Conservation (phyloP, 2,329 filamentous ascomycete genomes). For the Capronia americana region DNA sequence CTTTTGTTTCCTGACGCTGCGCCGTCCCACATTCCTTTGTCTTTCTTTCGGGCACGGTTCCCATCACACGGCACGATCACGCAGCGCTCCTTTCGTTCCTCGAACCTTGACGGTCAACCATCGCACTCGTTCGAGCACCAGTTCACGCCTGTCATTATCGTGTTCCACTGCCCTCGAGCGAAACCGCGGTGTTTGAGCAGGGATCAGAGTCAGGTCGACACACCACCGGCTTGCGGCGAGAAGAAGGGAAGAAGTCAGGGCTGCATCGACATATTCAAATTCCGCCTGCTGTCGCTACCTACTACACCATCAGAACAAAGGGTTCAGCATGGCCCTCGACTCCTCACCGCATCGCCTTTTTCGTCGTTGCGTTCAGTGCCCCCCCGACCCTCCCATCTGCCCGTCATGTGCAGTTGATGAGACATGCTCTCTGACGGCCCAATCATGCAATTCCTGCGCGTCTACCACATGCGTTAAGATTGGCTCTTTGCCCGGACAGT, state of each 20-base stretch:
- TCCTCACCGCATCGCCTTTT: slow-evolving; percentile 52
- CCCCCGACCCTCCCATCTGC: slow-evolving; percentile 60
- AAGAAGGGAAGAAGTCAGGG: not conserved
- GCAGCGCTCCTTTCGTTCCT: slow-evolving; percentile 17
- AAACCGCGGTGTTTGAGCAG: not conserved
- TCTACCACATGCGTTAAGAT: slow-evolving; percentile 61
- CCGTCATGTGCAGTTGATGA: slow-evolving; percentile 63
- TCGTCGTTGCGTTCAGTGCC: slow-evolving; percentile 66
- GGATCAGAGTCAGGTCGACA: not conserved
- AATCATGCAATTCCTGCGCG: slow-evolving; percentile 67
- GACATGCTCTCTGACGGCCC: slow-evolving; percentile 65
- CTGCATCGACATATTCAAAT: not conserved
- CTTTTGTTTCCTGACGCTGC: slow-evolving; percentile 21
- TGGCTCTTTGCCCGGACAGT: slow-evolving; percentile 46
- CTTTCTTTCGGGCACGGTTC: slow-evolving; percentile 29
- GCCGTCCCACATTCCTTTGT: slow-evolving; percentile 34
- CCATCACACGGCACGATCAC: slow-evolving; percentile 18
- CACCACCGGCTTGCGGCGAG: not conserved
- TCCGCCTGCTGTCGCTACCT: slow-evolving; percentile 15
- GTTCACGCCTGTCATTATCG: not conserved
- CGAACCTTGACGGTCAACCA: slow-evolving; percentile 2
- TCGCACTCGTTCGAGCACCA: slow-evolving; percentile 1
- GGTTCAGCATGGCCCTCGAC: slow-evolving; percentile 30
- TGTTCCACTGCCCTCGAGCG: not conserved
- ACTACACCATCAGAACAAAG: slow-evolving; percentile 1